Conservation (phyloP, 257 asterid species). For the Solanum arcanum region DNA sequence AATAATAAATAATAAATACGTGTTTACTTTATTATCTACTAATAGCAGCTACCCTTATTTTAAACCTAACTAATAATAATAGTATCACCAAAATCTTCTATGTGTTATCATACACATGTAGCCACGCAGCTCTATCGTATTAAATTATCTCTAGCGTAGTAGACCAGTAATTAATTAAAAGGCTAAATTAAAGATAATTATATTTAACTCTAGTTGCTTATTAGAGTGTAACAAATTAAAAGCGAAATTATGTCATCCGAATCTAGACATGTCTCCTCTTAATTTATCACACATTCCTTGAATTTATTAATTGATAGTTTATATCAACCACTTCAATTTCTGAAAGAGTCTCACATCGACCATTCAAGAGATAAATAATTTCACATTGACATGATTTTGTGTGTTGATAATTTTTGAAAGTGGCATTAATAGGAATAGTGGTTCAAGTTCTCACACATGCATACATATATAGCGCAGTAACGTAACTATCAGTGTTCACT, state of each 20-base stretch:
- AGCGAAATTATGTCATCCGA: background rate
- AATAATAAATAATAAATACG: too few relatives aligned
- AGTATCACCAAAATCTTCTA: background rate
- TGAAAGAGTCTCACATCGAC: background rate
- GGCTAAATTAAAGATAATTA: background rate
- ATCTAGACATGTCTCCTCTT: background rate
- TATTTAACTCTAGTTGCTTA: background rate
- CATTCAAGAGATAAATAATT: background rate
- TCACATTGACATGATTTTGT: background rate
- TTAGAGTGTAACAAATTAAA: background rate
- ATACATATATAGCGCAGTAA: background rate
- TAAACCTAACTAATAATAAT: background rate
- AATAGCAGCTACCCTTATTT: background rate
- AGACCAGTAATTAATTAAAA: background rate
- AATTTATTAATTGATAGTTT: too few relatives aligned
- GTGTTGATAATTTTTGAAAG: background rate
- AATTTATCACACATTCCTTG: background rate
- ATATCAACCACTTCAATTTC: background rate
- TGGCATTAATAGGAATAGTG: background rate
- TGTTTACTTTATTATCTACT: background rate
- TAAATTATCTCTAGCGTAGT: background rate
- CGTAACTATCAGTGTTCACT: background rate
- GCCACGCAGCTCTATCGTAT: background rate
- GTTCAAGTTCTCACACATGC: background rate
- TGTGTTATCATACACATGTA: background rate